Conservation (phyloP, 2,329 filamentous ascomycete species). For the Colletotrichum tropicale region DNA sequence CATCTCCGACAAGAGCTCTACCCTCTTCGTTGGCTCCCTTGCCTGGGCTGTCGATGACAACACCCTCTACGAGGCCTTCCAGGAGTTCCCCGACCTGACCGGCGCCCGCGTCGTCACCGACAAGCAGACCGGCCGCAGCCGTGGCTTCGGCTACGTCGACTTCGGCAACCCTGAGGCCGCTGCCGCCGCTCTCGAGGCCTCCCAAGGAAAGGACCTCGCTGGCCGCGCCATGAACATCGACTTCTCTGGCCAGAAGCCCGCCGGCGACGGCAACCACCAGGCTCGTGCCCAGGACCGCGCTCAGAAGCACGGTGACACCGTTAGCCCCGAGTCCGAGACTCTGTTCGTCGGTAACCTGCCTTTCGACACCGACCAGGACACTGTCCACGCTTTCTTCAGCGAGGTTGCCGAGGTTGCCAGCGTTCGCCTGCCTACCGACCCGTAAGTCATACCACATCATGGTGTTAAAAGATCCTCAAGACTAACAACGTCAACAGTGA, state of each 20-base stretch:
- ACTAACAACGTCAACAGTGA: conserved; percentile 57
- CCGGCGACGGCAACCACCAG: conserved; percentile 54
- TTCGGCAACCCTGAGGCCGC: conserved; percentile 73
- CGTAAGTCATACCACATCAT: conserved; percentile 47
- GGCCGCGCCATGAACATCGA: conserved; percentile 79
- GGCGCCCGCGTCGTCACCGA: conserved; percentile 84
- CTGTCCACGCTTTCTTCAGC: conserved; percentile 75
- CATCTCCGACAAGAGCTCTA: conserved; percentile 54
- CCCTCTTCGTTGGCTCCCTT: conserved; percentile 88
- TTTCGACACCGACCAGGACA: conserved; percentile 81
- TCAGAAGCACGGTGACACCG: conserved; percentile 76
- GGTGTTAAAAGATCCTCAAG: not conserved
- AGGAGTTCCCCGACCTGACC: conserved; percentile 74
- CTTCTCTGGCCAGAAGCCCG: conserved; percentile 71
- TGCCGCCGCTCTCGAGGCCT: conserved; percentile 73
- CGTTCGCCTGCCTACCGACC: conserved; percentile 87
- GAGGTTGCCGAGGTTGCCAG: conserved; percentile 74
- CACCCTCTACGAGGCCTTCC: conserved; percentile 80
- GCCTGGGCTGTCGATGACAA: conserved; percentile 92
- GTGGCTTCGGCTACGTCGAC: conserved; percentile 94
- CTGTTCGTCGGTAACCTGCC: conserved; percentile 92
- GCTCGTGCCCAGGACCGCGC: conserved; percentile 69
- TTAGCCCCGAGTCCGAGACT: conserved; percentile 82
- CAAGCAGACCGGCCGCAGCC: conserved; percentile 79
- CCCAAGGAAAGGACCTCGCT: conserved; percentile 77